phyloP scores from a whole-genome alignment of 208 protist species.

The Trypanosomatidae sp. region DNA sequence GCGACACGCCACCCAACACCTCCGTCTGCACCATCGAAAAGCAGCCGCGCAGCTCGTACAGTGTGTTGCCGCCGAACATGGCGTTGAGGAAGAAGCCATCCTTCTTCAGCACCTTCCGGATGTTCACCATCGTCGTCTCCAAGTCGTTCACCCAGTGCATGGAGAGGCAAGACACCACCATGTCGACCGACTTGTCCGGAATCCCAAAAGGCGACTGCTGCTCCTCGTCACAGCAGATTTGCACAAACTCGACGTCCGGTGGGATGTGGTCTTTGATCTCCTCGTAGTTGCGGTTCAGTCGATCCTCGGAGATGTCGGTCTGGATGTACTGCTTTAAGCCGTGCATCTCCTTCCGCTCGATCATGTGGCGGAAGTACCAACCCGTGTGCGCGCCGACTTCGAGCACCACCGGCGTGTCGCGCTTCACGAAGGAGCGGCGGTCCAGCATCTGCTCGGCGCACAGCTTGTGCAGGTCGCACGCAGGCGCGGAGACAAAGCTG shows the following conservation, averaged over 20 bases:
- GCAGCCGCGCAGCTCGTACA: slow-evolving; percentile 87
- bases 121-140: slow-evolving; percentile 78
- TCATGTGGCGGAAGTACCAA: slow-evolving; percentile 86
- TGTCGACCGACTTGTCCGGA: slow-evolving; percentile 84
- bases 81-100: slow-evolving; percentile 85
- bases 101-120: slow-evolving; percentile 79
- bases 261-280: slow-evolving; percentile 83
- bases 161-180: slow-evolving; percentile 85
- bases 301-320: slow-evolving; percentile 85
- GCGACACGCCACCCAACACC: slow-evolving; percentile 76
- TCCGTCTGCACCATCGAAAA: slow-evolving; percentile 90
- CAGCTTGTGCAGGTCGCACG: slow-evolving; percentile 84
- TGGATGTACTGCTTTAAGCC: slow-evolving; percentile 93
- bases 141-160: slow-evolving; percentile 94
- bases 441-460: slow-evolving; percentile 86
- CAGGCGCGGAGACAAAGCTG: slow-evolving; percentile 48
- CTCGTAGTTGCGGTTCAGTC: slow-evolving; percentile 83
- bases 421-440: slow-evolving; percentile 81
- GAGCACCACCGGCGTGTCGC: slow-evolving; percentile 79
- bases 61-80: slow-evolving; percentile 93
- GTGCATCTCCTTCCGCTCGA: slow-evolving; percentile 76
- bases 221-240: slow-evolving; percentile 91
- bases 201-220: slow-evolving; percentile 69
- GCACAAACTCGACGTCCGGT: slow-evolving; percentile 79
- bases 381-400: slow-evolving; percentile 89